phyloP scores from a whole-genome alignment of 305 asterid genomes.

The Rubia balearica region DNA sequence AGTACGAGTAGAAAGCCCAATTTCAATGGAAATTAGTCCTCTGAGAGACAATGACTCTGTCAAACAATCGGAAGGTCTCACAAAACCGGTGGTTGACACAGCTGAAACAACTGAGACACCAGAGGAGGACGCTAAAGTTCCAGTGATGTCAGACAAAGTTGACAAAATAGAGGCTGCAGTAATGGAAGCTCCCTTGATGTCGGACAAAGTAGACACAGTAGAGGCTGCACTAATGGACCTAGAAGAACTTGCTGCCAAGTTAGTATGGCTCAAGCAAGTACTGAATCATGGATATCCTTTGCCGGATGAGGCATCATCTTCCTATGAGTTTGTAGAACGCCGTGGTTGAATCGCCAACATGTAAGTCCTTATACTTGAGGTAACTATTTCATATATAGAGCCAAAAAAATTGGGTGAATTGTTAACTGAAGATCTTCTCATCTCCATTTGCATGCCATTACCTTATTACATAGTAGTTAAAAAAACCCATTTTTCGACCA shows the following conservation, averaged over 20 bases:
- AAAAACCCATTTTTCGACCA: too few relatives aligned
- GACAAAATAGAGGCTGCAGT: too few relatives aligned
- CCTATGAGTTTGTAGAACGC: conserved; percentile 27
- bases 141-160: too few relatives aligned
- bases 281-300: conserved; percentile 27
- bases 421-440: background rate
- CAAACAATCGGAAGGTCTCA: background rate
- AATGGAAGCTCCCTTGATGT: conserved; percentile 16
- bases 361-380: conserved; percentile 1
- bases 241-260: conserved; percentile 44
- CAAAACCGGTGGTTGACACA: conserved; percentile 14
- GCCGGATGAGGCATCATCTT: conserved; percentile 20
- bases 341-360: conserved; percentile 10
- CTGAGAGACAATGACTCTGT: conserved; percentile 3
- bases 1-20: background rate
- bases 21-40: conserved; percentile 19
- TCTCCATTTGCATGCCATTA: background rate
- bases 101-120: conserved; percentile 5
- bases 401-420: background rate
- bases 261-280: conserved; percentile 44
- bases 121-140: background rate
- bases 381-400: background rate
- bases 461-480: too few relatives aligned
- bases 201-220: conserved; percentile 25
- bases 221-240: conserved; percentile 51